Percentiles rank a stretch among this genome's conserved stretches.
Evolutionary conservation across 2,329 filamentous ascomycete genomes (phyloP).

Genomic region (Macrophomina tecta): DNA sequence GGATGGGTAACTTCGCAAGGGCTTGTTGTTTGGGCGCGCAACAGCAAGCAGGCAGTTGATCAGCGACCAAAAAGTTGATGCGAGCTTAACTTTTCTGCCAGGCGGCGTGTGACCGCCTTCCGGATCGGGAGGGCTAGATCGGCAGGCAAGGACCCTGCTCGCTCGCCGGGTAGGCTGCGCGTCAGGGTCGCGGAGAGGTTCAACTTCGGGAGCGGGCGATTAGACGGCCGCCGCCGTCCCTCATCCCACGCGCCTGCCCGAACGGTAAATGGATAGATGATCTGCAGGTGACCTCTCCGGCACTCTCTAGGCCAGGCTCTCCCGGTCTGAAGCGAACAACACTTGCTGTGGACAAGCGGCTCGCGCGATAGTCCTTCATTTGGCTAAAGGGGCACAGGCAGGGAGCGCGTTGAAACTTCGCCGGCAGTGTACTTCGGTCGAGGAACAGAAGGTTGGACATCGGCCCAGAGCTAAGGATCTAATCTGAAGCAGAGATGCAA

Average conservation of each 20-base stretch:
- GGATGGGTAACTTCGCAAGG: not conserved
- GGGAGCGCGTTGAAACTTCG: conserved; percentile 20
- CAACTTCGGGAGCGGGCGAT: not conserved
- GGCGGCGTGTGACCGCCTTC: conserved; percentile 17
- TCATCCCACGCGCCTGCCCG: not conserved
- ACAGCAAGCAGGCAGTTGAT: not conserved
- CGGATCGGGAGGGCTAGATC: not conserved
- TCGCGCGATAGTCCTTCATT: conserved; percentile 22
- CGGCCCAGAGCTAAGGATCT: conserved; percentile 11
- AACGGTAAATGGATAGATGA: not conserved
- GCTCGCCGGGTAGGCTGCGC: conserved; percentile 10
- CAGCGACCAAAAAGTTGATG: conserved; percentile 12
- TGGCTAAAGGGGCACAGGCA: conserved; percentile 5
- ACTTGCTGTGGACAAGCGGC: conserved; percentile 9
- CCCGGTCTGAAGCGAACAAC: not conserved
- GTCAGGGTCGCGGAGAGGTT: not conserved
- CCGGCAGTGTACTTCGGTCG: conserved; percentile 14
- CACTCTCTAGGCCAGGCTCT: not conserved
- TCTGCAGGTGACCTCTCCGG: not conserved
- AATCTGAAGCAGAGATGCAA: conserved; percentile 17
- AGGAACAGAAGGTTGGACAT: not conserved
- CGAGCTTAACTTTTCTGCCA: conserved; percentile 15
- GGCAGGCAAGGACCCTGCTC: not conserved
- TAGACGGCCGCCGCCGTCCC: not conserved
- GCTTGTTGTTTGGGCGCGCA: conserved; percentile 2